A percentile compares a stretch with the other conserved stretches of the same genome.
These are phyloP conservation scores for Raphanus hybrid DNA, from an alignment of 441 rosid species.

Conservation along the genomic window DNA sequence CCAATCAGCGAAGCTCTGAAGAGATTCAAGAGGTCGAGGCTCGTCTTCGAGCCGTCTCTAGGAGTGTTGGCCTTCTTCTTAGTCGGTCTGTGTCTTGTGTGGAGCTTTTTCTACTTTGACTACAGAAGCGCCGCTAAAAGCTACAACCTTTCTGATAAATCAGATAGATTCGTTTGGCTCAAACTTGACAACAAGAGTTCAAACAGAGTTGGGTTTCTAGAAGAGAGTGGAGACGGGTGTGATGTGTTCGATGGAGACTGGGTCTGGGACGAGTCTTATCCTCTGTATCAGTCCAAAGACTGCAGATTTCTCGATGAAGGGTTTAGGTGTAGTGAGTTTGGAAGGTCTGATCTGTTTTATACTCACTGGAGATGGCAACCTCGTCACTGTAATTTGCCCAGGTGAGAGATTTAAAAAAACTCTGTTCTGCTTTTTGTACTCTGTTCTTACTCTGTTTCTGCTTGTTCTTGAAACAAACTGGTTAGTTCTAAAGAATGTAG, in stretches of 20 bases:
- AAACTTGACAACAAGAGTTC: conserved; percentile 39
- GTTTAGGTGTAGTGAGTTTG: conserved; percentile 85
- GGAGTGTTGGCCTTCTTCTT: conserved; percentile 73
- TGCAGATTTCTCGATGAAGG: conserved; percentile 82
- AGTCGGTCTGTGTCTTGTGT: conserved; percentile 58
- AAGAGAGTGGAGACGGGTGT: conserved; percentile 60
- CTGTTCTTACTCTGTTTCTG: conserved; percentile 29
- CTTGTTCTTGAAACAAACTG: neutral
- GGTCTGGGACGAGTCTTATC: conserved; percentile 93
- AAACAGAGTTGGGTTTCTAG: conserved; percentile 60
- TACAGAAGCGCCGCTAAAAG: conserved; percentile 56
- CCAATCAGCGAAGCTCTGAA: conserved; percentile 48
- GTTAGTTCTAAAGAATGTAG: neutral
- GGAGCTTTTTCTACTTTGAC: conserved; percentile 76
- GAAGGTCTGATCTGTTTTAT: conserved; percentile 85
- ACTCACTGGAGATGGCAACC: conserved; percentile 99
- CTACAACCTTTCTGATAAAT: conserved; percentile 49
- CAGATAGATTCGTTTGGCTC: conserved; percentile 67
- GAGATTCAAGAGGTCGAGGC: conserved; percentile 71
- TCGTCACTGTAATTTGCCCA: conserved; percentile 78
- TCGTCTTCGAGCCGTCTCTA: conserved; percentile 68
- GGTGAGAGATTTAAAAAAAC: conserved; percentile 39
- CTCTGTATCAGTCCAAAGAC: conserved; percentile 80
- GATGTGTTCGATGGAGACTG: conserved; percentile 93
- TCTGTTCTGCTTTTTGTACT: neutral